Conservation (phyloP, 805 yeast species). For the Candida peoriensis region DNA sequence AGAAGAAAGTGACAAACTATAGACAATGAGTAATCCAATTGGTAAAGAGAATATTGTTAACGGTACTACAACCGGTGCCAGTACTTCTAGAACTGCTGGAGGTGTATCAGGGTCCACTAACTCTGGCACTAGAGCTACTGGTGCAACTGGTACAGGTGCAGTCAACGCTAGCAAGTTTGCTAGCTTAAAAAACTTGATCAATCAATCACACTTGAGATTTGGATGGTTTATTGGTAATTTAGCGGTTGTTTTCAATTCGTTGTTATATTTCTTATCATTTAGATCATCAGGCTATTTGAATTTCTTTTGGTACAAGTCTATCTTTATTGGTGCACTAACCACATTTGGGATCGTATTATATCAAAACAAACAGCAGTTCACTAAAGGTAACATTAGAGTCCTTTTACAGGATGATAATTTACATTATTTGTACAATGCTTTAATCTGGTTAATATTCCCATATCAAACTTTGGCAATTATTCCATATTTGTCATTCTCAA, state of each 20-base stretch:
- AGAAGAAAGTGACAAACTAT: too few relatives aligned
- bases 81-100: too few relatives aligned
- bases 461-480: conserved; percentile 53
- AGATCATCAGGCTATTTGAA: conserved; percentile 31
- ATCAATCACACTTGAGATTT: conserved; percentile 44
- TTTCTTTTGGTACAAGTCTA: conserved; percentile 47
- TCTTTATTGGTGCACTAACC: conserved; percentile 59
- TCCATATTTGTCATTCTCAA: conserved; percentile 73
- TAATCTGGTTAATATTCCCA: conserved; percentile 51
- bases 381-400: conserved; percentile 19
- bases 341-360: conserved; percentile 74
- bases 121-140: too few relatives aligned
- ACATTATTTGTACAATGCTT: conserved; percentile 61
- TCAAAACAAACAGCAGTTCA: conserved; percentile 40
- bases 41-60: too few relatives aligned
- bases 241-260: conserved; percentile 37
- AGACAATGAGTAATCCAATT: too few relatives aligned
- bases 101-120: too few relatives aligned
- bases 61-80: too few relatives aligned
- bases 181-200: too few relatives aligned
- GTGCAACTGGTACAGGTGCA: too few relatives aligned
- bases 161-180: too few relatives aligned
- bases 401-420: conserved; percentile 59
- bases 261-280: conserved; percentile 33
- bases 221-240: conserved; percentile 71